phyloP scores from a whole-genome alignment of 345 rosid genomes.

The Gossypium rotundifolium region DNA sequence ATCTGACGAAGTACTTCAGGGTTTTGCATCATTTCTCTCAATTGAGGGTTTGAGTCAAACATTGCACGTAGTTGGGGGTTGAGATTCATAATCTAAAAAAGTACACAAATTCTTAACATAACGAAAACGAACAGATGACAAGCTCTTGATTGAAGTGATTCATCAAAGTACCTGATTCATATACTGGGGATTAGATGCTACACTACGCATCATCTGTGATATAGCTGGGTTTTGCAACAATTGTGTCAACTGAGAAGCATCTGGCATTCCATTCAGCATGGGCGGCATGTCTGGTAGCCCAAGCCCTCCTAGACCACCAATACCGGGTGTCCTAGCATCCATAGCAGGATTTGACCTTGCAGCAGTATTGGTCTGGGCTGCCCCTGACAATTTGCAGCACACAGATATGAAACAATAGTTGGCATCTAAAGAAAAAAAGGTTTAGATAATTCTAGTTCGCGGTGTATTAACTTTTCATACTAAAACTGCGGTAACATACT shows the following conservation, averaged over 20 bases:
- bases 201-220: conserved; percentile 80
- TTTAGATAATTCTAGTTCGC: conserved; percentile 1
- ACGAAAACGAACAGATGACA: background rate
- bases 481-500: background rate
- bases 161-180: conserved; percentile 64
- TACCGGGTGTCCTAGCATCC: conserved; percentile 47
- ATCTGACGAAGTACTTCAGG: conserved; percentile 76
- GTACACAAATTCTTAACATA: background rate
- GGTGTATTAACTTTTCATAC: background rate
- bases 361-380: conserved; percentile 45
- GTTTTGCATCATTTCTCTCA: conserved; percentile 86
- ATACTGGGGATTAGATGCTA: conserved; percentile 72
- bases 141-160: conserved; percentile 6
- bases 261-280: conserved; percentile 48
- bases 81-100: conserved; percentile 41
- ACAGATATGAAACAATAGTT: background rate
- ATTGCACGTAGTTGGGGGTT: conserved; percentile 51
- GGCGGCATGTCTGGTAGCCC: conserved; percentile 54
- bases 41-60: conserved; percentile 63
- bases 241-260: conserved; percentile 57
- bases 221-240: conserved; percentile 80
- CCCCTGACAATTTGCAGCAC: conserved; percentile 25
- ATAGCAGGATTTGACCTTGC: conserved; percentile 44
- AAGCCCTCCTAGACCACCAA: conserved; percentile 59
- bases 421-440: background rate